These are phyloP conservation scores for Phaeoacremonium minimum DNA, from an alignment of 2,329 filamentous ascomycete species.

Conservation along the genomic window DNA sequence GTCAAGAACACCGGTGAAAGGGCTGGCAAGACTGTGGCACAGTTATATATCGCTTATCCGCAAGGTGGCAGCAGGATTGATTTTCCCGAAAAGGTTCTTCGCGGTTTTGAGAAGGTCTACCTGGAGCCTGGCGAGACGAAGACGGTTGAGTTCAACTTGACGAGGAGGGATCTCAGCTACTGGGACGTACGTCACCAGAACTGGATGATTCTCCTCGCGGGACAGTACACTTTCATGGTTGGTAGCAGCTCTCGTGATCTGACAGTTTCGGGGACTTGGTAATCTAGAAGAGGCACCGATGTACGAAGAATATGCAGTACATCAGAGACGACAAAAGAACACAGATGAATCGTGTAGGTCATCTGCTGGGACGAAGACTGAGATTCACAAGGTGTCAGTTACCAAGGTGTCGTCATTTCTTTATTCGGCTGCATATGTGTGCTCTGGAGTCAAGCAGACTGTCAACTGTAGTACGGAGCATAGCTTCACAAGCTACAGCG, in stretches of 20 bases:
- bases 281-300: too few relatives aligned
- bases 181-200: conserved; percentile 67
- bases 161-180: conserved; percentile 66
- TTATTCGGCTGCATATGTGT: too few relatives aligned
- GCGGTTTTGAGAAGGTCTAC: conserved; percentile 68
- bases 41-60: conserved; percentile 43
- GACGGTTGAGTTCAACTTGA: conserved; percentile 54
- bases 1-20: conserved; percentile 49
- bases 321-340: too few relatives aligned
- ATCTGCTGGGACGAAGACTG: too few relatives aligned
- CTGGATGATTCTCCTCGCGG: conserved; percentile 57
- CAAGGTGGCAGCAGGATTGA: conserved; percentile 37
- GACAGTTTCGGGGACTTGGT: conserved; percentile 8
- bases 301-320: too few relatives aligned
- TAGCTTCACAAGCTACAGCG: too few relatives aligned
- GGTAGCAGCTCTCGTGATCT: conserved; percentile 27
- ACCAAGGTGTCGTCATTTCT: too few relatives aligned
- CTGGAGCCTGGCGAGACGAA: conserved; percentile 49
- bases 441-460: too few relatives aligned
- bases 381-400: too few relatives aligned
- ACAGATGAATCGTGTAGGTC: too few relatives aligned
- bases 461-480: too few relatives aligned
- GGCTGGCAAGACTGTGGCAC: conserved; percentile 37
- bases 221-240: conserved; percentile 32
- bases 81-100: conserved; percentile 63